A percentile compares a stretch with the other conserved stretches of the same genome.
These are phyloP conservation scores for Schizochytrium sp. DNA, from an alignment of 108 stramenopile genomes.

Conservation along the genomic window DNA sequence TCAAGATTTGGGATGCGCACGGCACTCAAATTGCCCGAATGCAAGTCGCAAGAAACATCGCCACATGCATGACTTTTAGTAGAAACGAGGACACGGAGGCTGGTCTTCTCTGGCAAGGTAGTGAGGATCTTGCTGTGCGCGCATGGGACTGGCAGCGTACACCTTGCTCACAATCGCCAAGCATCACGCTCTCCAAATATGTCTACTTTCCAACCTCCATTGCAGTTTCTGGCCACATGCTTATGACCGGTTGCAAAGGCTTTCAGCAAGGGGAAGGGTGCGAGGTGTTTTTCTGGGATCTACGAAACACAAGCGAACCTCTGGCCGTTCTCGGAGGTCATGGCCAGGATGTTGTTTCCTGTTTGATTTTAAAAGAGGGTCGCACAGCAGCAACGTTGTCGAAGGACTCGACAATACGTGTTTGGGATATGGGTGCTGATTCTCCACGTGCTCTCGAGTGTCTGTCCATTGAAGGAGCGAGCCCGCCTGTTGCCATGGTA, in stretches of 20 bases:
- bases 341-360: background rate
- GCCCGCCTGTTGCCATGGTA: background rate
- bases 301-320: background rate
- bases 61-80: background rate
- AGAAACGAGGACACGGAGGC: background rate
- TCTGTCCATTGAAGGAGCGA: background rate
- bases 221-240: background rate
- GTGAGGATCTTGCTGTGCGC: background rate
- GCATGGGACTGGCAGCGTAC: background rate
- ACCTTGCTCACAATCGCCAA: background rate
- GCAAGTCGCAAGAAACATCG: background rate
- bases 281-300: background rate
- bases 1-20: background rate
- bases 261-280: background rate
- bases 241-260: background rate
- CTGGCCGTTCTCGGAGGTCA: background rate
- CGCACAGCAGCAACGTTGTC: background rate
- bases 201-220: background rate
- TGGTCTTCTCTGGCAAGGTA: background rate
- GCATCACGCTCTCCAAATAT: background rate
- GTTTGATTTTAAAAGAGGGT: background rate
- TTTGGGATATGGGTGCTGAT: background rate
- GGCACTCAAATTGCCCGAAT: background rate
- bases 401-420: background rate
- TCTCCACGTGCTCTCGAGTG: too few relatives aligned